phyloP scores from a whole-genome alignment of 176 grass and related monocot species.

The Otatea glauca region DNA sequence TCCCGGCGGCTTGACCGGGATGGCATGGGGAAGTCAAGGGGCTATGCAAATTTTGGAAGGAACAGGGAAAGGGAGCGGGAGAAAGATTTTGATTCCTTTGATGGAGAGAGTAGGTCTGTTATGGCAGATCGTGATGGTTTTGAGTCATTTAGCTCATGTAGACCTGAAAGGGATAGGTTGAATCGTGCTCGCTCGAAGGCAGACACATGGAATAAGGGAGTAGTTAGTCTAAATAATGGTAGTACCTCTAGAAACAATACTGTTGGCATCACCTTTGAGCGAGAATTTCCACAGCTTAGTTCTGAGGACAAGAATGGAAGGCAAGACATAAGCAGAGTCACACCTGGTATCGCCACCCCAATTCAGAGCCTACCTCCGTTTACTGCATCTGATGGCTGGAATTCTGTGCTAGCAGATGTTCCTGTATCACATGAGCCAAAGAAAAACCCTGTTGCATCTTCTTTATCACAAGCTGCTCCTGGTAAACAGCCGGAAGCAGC shows the following conservation, averaged over 20 bases:
- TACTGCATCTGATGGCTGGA: slow-evolving; percentile 55
- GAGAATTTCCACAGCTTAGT: slow-evolving; percentile 71
- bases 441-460: slow-evolving; percentile 43
- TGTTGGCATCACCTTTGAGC: slow-evolving; percentile 55
- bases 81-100: slow-evolving; percentile 53
- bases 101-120: slow-evolving; percentile 56
- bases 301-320: slow-evolving; percentile 54
- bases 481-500: slow-evolving; percentile 42
- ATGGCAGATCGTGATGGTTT: slow-evolving; percentile 46
- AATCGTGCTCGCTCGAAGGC: slow-evolving; percentile 42
- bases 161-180: slow-evolving; percentile 59
- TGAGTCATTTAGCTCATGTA: slow-evolving; percentile 53
- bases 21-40: slow-evolving; percentile 55
- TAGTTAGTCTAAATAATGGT: slow-evolving; percentile 49
- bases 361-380: slow-evolving; percentile 58
- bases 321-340: slow-evolving; percentile 49
- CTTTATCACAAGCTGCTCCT: slow-evolving; percentile 41
- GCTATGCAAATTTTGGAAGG: slow-evolving; percentile 67
- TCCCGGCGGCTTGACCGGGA: slow-evolving; percentile 44
- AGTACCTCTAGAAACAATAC: slow-evolving; percentile 44
- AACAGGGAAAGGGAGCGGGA: slow-evolving; percentile 58
- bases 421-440: slow-evolving; percentile 46
- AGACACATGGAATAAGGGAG: slow-evolving; percentile 57
- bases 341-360: slow-evolving; percentile 55
- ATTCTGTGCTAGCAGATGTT: slow-evolving; percentile 61